These are phyloP conservation scores for Leishmania martiniquensis DNA, from an alignment of 208 protist species.

Conservation along the genomic window DNA sequence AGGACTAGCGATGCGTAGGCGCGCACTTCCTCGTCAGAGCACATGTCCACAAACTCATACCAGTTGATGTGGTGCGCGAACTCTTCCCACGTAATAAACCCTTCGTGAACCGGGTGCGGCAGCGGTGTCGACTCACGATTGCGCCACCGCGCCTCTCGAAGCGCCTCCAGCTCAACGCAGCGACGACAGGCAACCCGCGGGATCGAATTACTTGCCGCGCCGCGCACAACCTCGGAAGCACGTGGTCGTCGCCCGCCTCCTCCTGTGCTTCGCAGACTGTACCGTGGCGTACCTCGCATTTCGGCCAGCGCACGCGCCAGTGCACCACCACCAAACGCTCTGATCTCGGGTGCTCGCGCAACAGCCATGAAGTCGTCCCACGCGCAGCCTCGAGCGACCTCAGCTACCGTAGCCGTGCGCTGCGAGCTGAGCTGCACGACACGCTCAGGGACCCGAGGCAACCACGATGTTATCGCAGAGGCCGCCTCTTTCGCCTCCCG, in stretches of 20 bases:
- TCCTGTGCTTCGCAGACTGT: neutral
- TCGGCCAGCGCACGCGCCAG: constrained; percentile 14
- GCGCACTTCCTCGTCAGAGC: constrained; percentile 54
- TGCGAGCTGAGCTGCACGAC: constrained; percentile 5
- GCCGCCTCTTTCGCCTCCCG: neutral
- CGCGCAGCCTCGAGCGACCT: constrained; percentile 21
- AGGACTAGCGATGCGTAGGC: constrained; percentile 40
- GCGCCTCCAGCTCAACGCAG: constrained; percentile 61
- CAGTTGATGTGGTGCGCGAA: constrained; percentile 78
- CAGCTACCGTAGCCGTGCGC: constrained; percentile 16
- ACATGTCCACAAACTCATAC: constrained; percentile 71
- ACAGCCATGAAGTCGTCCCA: constrained; percentile 24
- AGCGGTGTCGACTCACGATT: constrained; percentile 52
- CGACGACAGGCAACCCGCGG: constrained; percentile 40
- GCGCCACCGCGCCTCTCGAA: constrained; percentile 44
- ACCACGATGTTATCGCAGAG: constrained; percentile 5
- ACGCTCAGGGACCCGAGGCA: constrained; percentile 19
- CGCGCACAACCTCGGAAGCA: constrained; percentile 9
- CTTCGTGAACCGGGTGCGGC: constrained; percentile 56
- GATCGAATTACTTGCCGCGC: neutral
- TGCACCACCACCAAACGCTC: constrained; percentile 26
- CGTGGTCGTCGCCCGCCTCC: neutral
- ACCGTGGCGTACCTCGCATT: constrained; percentile 23
- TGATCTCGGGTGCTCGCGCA: constrained; percentile 19
- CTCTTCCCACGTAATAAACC: constrained; percentile 70